Base-by-base conservation (phyloP, 805 yeast genomes). In the Sugiyamaella smithiae region DNA sequence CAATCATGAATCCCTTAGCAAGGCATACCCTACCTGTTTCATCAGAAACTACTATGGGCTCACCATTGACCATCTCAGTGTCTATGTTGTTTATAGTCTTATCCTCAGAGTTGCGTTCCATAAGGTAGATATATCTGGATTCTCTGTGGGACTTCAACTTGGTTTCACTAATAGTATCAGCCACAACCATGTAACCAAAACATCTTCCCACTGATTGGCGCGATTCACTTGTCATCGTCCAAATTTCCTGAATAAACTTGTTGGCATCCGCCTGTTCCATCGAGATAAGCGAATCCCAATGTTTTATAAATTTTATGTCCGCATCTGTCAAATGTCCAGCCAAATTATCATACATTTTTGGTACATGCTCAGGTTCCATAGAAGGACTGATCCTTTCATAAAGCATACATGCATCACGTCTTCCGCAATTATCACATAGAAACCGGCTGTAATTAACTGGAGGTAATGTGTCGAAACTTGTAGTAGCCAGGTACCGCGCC, bases 1-100 rank as follows among this genome's bases (percentile, higher is more conserved):
- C 56, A 4, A 69, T 66, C 3, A 89, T 72, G 38, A 62, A 65
- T 0, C 95, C 97, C 43, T 72, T 73, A 1, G 88, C 80, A 20
- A 90, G 59, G 0, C 87, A 85, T 63, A 83, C 83, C 62, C 85
- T 88, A 0, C 96, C 96, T 0, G 63, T 52, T 57, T 87, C 95
- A 63, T 86, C 96, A 60, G 96, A 88, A 1, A 89, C 69, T 12
- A 85, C 72, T 1, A 90, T 76, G 33, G 80, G 70, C 60, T 90
- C 97, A 53, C 76, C 73, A 32, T 72, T 69, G 0, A 69, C 45
- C 1, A 88, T 57, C 50, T 84, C 88, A 0, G 83, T 67, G 1
- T 60, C 63, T 3, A 57, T 54, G 46, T 60, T 65, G 47, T 28
- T 62, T 7, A 25, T 16, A 23, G 16, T 29, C 17, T 48, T 40